These are phyloP conservation scores for Cadophora sp. DNA, from an alignment of 2,329 filamentous ascomycete genomes.

Conservation along the genomic window DNA sequence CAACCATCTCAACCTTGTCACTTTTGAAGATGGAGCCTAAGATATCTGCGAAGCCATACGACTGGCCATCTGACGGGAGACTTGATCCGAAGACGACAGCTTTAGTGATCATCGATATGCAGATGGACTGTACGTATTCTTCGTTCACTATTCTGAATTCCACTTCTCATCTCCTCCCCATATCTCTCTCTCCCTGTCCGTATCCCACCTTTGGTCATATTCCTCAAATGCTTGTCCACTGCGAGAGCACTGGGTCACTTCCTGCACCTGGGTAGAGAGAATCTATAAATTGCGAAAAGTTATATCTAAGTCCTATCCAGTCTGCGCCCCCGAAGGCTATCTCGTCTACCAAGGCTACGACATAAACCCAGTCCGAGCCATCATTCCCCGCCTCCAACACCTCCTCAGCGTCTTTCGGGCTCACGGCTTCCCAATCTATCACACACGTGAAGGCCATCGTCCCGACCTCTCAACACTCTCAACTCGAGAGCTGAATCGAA, in stretches of 20 bases:
- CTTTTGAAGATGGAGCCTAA: slow-evolving; percentile 24
- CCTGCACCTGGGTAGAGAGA: background rate
- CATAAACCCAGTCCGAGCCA: slow-evolving; percentile 47
- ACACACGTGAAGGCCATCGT: slow-evolving; percentile 60
- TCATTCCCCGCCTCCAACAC: slow-evolving; percentile 51
- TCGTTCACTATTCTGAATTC: slow-evolving; percentile 23
- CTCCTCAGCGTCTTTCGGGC: slow-evolving; percentile 51
- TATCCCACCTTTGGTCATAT: slow-evolving; percentile 17
- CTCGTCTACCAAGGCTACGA: slow-evolving; percentile 55
- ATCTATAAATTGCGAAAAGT: background rate
- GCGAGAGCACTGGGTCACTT: background rate
- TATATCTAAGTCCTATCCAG: slow-evolving; percentile 31
- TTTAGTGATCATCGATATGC: slow-evolving; percentile 61
- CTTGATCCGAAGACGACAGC: slow-evolving; percentile 53
- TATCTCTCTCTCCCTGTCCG: background rate
- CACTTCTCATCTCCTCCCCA: background rate
- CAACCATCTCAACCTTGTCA: slow-evolving; percentile 10
- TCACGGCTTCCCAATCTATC: slow-evolving; percentile 51
- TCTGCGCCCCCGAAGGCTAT: slow-evolving; percentile 56
- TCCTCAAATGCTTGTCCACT: background rate
- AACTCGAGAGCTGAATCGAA: slow-evolving; percentile 58
- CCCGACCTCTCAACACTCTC: slow-evolving; percentile 62
- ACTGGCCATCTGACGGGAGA: slow-evolving; percentile 49
- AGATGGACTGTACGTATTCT: slow-evolving; percentile 53
- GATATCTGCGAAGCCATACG: slow-evolving; percentile 44